These are phyloP conservation scores for Malassezia pachydermatis DNA, from an alignment of 1,284 basidiomycete genomes.

Conservation along the genomic window DNA sequence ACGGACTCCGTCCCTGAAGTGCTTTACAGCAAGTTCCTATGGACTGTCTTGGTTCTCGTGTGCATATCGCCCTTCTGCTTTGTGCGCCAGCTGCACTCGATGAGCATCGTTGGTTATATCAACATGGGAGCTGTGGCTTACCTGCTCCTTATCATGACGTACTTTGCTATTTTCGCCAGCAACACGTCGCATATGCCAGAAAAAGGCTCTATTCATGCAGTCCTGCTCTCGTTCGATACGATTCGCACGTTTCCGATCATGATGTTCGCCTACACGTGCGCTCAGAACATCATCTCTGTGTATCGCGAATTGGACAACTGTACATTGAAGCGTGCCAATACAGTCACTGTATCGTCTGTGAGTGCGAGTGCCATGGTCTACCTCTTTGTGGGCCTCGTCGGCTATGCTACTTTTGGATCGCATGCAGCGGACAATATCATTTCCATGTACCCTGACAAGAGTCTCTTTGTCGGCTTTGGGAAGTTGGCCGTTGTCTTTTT, in stretches of 20 bases:
- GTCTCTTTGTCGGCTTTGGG: constrained; percentile 80
- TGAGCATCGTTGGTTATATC: constrained; percentile 68
- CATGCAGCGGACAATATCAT: constrained; percentile 51
- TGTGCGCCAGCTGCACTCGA: constrained; percentile 61
- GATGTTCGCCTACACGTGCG: constrained; percentile 62
- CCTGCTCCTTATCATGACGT: constrained; percentile 47
- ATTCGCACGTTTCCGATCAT: constrained; percentile 74
- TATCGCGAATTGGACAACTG: constrained; percentile 83
- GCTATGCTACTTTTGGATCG: constrained; percentile 89
- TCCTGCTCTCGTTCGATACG: constrained; percentile 57
- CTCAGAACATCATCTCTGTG: constrained; percentile 55
- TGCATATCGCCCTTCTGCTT: constrained; percentile 71
- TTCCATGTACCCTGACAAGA: constrained; percentile 69
- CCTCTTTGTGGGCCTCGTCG: constrained; percentile 53
- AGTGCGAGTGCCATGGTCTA: constrained; percentile 52
- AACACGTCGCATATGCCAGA: constrained; percentile 27
- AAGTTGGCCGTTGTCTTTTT: constrained; percentile 84
- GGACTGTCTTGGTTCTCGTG: constrained; percentile 69
- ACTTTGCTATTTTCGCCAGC: constrained; percentile 28
- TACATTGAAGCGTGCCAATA: constrained; percentile 71
- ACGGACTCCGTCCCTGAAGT: constrained; percentile 26
- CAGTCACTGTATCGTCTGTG: constrained; percentile 74
- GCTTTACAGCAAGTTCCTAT: constrained; percentile 46
- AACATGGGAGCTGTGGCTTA: constrained; percentile 66
- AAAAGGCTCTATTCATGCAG: constrained; percentile 25